phyloP scores from a whole-genome alignment of 2,329 filamentous ascomycete genomes.

The Simplicillium sp. region DNA sequence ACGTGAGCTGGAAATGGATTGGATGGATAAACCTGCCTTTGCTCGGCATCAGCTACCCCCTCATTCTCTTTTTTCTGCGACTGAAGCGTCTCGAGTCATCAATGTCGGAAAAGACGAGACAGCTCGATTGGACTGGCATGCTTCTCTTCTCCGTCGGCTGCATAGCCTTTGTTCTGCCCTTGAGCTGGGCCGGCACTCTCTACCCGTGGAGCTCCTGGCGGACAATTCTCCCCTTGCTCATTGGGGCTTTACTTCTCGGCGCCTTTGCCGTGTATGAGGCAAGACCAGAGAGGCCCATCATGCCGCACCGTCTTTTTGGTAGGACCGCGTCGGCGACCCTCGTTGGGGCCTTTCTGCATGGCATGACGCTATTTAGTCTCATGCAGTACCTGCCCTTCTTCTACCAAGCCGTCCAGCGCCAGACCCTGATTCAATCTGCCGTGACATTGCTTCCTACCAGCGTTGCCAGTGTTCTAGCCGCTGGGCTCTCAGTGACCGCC shows the following conservation, averaged over 20 bases:
- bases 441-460: slow-evolving; percentile 17
- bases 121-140: slow-evolving; percentile 24
- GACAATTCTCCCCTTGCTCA: slow-evolving; percentile 20
- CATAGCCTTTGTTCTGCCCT: slow-evolving; percentile 16
- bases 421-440: slow-evolving; percentile 17
- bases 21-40: slow-evolving; percentile 23
- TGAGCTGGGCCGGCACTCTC: slow-evolving; percentile 22
- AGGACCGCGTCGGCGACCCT: slow-evolving; percentile 15
- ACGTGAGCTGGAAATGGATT: slow-evolving; percentile 20
- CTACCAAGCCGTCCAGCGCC: slow-evolving; percentile 21
- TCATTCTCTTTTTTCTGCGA: slow-evolving; percentile 15
- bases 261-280: slow-evolving; percentile 19
- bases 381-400: slow-evolving; percentile 22
- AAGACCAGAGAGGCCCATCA: slow-evolving; percentile 15
- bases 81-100: slow-evolving; percentile 1
- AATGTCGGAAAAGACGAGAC: slow-evolving; percentile 8
- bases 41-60: slow-evolving; percentile 9
- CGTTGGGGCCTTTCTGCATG: slow-evolving; percentile 18
- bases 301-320: slow-evolving; percentile 21
- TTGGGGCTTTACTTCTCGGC: slow-evolving; percentile 17
- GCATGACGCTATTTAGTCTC: slow-evolving; percentile 17
- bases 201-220: slow-evolving; percentile 22
- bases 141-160: slow-evolving; percentile 13
- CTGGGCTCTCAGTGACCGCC: slow-evolving; percentile 9
- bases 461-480: slow-evolving; percentile 9